These are phyloP conservation scores for Tulasnella sp. DNA, from an alignment of 768 basidiomycete species.

Conservation along the genomic window DNA sequence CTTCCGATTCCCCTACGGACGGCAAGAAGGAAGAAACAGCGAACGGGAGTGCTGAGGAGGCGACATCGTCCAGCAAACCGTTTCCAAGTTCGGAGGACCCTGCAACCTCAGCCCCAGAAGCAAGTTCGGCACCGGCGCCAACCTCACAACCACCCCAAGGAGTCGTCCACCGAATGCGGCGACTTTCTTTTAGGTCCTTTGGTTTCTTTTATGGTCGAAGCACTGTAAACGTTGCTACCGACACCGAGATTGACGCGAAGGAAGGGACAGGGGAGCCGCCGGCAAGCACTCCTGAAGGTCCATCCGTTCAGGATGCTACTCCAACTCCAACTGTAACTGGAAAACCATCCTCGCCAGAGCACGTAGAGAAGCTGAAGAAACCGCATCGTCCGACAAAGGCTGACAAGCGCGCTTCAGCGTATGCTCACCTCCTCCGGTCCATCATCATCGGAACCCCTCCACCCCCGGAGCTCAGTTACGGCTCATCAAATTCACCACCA, in stretches of 20 bases:
- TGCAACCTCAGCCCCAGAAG: neutral
- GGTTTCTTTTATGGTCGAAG: slow-evolving; percentile 38
- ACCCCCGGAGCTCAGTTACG: slow-evolving; percentile 6
- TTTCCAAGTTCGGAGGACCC: neutral
- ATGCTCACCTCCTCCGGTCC: slow-evolving; percentile 54
- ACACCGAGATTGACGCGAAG: slow-evolving; percentile 26
- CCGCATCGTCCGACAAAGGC: slow-evolving; percentile 26
- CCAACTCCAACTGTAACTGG: neutral
- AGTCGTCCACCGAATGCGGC: slow-evolving; percentile 24
- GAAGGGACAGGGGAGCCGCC: slow-evolving; percentile 33
- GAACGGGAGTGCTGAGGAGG: neutral
- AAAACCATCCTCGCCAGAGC: neutral
- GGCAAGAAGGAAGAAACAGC: neutral
- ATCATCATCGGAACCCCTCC: slow-evolving; percentile 51
- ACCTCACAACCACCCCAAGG: neutral
- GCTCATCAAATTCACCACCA: slow-evolving; percentile 29
- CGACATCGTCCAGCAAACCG: neutral
- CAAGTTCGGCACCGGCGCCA: neutral
- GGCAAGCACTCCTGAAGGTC: neutral
- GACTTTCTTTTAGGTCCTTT: slow-evolving; percentile 45
- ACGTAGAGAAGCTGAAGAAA: slow-evolving; percentile 11
- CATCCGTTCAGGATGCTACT: neutral
- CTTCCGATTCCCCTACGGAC: neutral
- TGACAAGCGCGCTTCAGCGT: slow-evolving; percentile 55
- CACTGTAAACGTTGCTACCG: slow-evolving; percentile 32